Conservation (phyloP, 495 filamentous ascomycete genomes). For the Opeltia flavorubescens region DNA sequence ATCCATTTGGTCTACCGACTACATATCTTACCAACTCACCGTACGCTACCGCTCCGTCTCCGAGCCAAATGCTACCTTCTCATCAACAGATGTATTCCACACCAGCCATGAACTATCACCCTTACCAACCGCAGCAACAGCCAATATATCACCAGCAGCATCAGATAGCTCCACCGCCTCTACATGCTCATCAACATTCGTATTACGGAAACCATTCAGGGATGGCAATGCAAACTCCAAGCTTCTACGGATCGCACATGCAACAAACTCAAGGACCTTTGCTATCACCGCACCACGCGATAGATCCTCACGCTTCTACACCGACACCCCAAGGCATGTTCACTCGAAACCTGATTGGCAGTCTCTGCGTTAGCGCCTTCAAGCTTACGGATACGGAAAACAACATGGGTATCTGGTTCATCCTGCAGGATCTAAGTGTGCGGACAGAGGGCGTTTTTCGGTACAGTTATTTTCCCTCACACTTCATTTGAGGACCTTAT, state of each 20-base stretch:
- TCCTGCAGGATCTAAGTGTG: conserved; percentile 89
- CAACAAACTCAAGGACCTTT: conserved; percentile 22
- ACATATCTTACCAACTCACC: neutral
- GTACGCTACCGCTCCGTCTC: neutral
- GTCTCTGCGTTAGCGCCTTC: conserved; percentile 80
- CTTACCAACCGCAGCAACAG: conserved; percentile 18
- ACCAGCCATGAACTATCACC: conserved; percentile 12
- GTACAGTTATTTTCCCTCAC: conserved; percentile 42
- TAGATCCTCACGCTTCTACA: conserved; percentile 24
- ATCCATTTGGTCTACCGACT: neutral
- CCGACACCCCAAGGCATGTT: conserved; percentile 67
- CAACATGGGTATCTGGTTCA: conserved; percentile 91
- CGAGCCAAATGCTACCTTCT: neutral
- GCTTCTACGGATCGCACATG: conserved; percentile 27
- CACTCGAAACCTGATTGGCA: conserved; percentile 90
- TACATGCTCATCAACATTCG: neutral
- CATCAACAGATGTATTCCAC: conserved; percentile 5
- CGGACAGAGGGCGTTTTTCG: conserved; percentile 83
- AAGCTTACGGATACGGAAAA: conserved; percentile 68
- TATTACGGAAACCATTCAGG: neutral
- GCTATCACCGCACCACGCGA: conserved; percentile 22
- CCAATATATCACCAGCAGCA: conserved; percentile 25
- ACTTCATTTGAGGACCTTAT: conserved; percentile 4
- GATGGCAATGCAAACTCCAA: conserved; percentile 7
- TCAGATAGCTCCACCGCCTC: conserved; percentile 18